Conservation (phyloP, 345 rosid species). For the Atalantia buxifolia region DNA sequence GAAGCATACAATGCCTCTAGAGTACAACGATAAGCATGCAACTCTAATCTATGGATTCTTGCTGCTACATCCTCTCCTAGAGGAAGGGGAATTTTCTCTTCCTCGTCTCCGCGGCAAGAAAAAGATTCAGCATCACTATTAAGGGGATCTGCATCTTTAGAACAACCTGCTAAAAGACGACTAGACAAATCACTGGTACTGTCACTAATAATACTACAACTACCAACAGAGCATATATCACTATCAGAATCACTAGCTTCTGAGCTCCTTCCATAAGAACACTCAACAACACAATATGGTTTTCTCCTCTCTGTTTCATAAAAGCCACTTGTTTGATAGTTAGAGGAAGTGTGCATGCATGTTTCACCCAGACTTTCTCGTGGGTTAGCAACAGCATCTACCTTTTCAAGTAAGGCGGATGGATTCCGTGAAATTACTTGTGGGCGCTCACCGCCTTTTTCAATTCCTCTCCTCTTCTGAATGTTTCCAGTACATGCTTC, state of each 20-base stretch:
- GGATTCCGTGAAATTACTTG: conserved; percentile 16
- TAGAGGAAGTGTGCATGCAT: conserved; percentile 28
- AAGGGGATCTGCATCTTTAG: conserved; percentile 31
- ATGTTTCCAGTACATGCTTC: conserved; percentile 32
- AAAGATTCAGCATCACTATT: conserved; percentile 53
- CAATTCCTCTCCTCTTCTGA: conserved; percentile 26
- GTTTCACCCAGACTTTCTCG: conserved; percentile 33
- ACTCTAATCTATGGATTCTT: conserved; percentile 64
- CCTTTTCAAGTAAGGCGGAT: conserved; percentile 26
- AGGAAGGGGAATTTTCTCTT: conserved; percentile 16
- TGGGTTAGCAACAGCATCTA: conserved; percentile 44
- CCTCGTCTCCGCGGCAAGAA: conserved; percentile 21
- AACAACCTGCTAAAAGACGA: conserved; percentile 24
- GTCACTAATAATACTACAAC: conserved; percentile 50
- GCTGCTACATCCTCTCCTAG: conserved; percentile 32
- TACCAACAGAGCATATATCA: conserved; percentile 58
- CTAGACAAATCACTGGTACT: conserved; percentile 18
- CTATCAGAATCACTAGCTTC: conserved; percentile 37
- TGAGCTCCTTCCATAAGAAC: conserved; percentile 19
- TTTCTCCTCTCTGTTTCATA: conserved; percentile 42
- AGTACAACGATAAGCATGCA: conserved; percentile 65
- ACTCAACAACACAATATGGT: conserved; percentile 24
- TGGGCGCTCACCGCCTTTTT: conserved; percentile 21
- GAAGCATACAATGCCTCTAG: conserved; percentile 71
- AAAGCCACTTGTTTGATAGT: conserved; percentile 27